Evolutionary conservation across 1,139 yeast genomes (phyloP).

Genomic region (Saccharomyces hybrid): DNA sequence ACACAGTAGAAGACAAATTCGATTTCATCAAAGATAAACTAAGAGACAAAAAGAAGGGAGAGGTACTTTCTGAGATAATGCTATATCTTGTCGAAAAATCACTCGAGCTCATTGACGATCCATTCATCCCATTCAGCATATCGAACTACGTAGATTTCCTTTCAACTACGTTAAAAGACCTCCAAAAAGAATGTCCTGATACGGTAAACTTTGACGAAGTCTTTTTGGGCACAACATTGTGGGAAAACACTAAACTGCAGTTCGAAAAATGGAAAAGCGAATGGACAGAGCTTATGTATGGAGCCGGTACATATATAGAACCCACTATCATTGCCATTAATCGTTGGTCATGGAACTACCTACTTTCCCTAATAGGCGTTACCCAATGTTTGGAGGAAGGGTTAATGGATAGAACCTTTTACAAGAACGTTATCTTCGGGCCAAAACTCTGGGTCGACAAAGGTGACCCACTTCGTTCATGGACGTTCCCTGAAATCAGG

Average conservation of each 20-base stretch:
- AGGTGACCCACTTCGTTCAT: not conserved
- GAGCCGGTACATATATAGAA: constrained; percentile 33
- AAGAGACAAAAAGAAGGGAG: constrained; percentile 14
- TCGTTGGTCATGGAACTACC: constrained; percentile 4
- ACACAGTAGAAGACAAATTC: constrained; percentile 63
- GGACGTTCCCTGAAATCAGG: constrained; percentile 3
- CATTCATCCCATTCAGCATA: constrained; percentile 67
- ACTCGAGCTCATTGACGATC: constrained; percentile 59
- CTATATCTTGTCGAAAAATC: constrained; percentile 45
- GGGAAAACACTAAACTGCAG: constrained; percentile 38
- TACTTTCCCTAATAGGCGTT: constrained; percentile 41
- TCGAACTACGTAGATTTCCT: constrained; percentile 42
- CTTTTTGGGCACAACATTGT: constrained; percentile 26
- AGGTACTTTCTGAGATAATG: constrained; percentile 44
- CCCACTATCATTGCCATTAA: constrained; percentile 3
- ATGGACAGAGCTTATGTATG: constrained; percentile 27
- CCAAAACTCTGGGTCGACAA: constrained; percentile 2
- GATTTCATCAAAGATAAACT: constrained; percentile 44
- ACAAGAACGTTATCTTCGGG: constrained; percentile 3
- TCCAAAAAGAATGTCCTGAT: constrained; percentile 39
- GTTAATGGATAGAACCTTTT: constrained; percentile 1
- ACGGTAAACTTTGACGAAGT: constrained; percentile 29
- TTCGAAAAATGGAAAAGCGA: constrained; percentile 31
- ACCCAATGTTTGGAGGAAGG: constrained; percentile 36
- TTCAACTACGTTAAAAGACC: constrained; percentile 40